Evolutionary conservation across 1,139 yeast genomes (phyloP).

Genomic region (Kluyveromyces marxianus): DNA sequence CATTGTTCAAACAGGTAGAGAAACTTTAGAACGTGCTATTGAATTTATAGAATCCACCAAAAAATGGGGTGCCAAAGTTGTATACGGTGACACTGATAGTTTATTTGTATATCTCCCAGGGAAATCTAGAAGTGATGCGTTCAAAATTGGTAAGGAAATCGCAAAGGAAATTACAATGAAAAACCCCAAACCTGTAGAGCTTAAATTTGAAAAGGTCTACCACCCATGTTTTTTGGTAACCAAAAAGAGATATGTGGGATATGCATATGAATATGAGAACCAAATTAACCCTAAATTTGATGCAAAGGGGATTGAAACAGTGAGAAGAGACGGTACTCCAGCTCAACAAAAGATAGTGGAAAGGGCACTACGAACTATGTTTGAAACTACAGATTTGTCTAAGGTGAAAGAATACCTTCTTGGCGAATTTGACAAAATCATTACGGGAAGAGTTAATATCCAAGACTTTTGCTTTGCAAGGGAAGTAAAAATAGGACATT

Average conservation of each 20-base stretch:
- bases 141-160: constrained; percentile 61
- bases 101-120: constrained; percentile 89
- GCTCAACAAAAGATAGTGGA: constrained; percentile 84
- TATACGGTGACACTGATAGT: constrained; percentile 95
- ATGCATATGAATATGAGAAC: constrained; percentile 52
- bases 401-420: constrained; percentile 57
- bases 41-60: constrained; percentile 51
- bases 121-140: constrained; percentile 67
- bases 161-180: constrained; percentile 54
- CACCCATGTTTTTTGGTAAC: constrained; percentile 77
- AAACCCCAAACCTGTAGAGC: constrained; percentile 73
- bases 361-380: constrained; percentile 55
- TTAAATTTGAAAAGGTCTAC: constrained; percentile 89
- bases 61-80: constrained; percentile 83
- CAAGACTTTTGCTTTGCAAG: constrained; percentile 89
- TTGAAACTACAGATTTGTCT: constrained; percentile 67
- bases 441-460: constrained; percentile 52
- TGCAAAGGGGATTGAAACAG: constrained; percentile 95
- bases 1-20: constrained; percentile 86
- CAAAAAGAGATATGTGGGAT: constrained; percentile 88
- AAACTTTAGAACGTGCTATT: constrained; percentile 66
- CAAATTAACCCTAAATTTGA: constrained; percentile 66
- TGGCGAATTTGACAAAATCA: constrained; percentile 58
- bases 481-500: constrained; percentile 79
- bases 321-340: constrained; percentile 88